phyloP scores from a whole-genome alignment of 306 rosid genomes.

The Casuarina equisetifolia region DNA sequence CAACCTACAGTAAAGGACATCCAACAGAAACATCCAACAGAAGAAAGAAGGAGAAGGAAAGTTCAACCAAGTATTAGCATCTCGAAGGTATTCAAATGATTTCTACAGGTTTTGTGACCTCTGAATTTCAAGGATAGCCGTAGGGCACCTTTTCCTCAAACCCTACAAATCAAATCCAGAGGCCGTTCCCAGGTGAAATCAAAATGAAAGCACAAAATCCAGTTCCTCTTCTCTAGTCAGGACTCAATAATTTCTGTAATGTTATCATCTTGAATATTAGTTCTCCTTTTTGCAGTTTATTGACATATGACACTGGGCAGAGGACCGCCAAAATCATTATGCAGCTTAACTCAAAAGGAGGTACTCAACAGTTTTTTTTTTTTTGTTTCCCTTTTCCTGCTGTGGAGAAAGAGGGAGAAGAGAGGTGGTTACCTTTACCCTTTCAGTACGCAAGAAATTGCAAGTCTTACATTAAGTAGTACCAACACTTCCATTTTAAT shows the following conservation, averaged over 20 bases:
- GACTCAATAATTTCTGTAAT: neutral
- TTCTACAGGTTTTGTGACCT: neutral
- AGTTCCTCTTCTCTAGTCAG: neutral
- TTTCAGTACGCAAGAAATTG: no score
- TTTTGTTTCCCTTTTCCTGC: no score
- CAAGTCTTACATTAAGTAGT: neutral
- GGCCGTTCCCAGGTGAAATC: neutral
- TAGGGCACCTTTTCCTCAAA: neutral
- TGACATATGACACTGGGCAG: neutral
- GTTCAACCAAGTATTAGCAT: neutral
- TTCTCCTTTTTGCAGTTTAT: neutral
- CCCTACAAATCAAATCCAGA: neutral
- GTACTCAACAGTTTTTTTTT: neutral
- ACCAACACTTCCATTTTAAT: neutral
- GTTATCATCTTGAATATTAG: neutral
- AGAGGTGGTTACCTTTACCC: neutral
- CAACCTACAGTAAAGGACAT: neutral
- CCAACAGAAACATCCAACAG: neutral
- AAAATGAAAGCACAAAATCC: neutral
- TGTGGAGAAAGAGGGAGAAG: no score
- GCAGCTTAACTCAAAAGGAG: neutral
- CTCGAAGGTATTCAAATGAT: neutral
- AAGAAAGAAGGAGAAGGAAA: neutral
- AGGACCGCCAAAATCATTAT: neutral
- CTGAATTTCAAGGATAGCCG: no score